Percentiles rank a stretch among this genome's conserved stretches.
Evolutionary conservation across 192 early-diverging fungal genomes (phyloP).

Genomic region (Helicostylum pulchrum): DNA sequence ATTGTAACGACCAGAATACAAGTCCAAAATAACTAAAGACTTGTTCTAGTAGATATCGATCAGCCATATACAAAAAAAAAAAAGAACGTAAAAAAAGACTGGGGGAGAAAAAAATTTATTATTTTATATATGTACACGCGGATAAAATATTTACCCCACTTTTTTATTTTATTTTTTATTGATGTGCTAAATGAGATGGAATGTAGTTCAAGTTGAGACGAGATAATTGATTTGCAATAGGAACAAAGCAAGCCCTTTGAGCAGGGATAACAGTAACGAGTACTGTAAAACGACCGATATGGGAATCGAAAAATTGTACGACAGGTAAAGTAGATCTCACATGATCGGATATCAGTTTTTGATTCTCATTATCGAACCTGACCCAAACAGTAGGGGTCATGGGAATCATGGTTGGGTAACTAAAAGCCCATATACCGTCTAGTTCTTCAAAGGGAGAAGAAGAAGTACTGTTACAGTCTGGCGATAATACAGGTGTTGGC

Average conservation of each 20-base stretch:
- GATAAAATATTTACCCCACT: background rate
- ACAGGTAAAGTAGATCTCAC: background rate
- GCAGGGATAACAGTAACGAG: background rate
- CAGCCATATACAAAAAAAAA: background rate
- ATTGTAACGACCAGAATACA: slow-evolving; percentile 51
- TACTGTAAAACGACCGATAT: background rate
- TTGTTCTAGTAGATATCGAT: slow-evolving; percentile 11
- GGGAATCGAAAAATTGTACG: background rate
- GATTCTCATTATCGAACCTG: slow-evolving; percentile 2
- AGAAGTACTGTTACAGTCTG: background rate
- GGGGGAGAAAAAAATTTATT: background rate
- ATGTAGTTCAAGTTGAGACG: background rate
- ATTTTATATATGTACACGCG: background rate
- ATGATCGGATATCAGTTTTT: slow-evolving; percentile 5
- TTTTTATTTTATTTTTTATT: too few relatives aligned
- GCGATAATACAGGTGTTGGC: background rate
- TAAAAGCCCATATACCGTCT: slow-evolving; percentile 4
- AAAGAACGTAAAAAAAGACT: background rate
- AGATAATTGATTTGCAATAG: background rate
- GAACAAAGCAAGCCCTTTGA: background rate
- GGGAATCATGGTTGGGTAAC: background rate
- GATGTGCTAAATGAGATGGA: too few relatives aligned
- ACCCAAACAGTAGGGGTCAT: background rate
- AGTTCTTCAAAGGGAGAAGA: background rate
- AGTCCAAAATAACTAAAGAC: slow-evolving; percentile 35